phyloP scores from a whole-genome alignment of 257 asterid genomes.

The Orobanche coerulescens region DNA sequence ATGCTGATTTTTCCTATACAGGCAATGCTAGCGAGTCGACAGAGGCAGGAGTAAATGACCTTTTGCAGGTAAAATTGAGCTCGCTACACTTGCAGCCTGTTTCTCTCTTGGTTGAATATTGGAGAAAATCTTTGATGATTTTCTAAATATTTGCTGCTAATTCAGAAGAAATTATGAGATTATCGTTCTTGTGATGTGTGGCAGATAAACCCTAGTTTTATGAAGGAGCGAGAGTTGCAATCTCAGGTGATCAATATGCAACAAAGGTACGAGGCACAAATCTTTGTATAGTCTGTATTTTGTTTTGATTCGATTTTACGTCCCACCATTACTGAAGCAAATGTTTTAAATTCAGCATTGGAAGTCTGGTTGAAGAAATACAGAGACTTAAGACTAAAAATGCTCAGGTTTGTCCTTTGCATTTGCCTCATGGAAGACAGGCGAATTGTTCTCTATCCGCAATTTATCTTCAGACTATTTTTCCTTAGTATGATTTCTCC shows the following conservation, averaged over 20 bases:
- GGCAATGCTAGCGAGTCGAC: conserved; percentile 44
- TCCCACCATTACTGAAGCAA: conserved; percentile 19
- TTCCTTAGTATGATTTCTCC: neutral
- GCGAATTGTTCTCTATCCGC: too few relatives aligned
- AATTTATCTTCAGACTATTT: neutral
- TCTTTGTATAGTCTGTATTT: neutral
- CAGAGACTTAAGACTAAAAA: conserved; percentile 69
- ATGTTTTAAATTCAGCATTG: conserved; percentile 50
- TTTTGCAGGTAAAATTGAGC: conserved; percentile 45
- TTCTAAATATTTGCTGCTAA: neutral
- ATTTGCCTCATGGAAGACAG: neutral
- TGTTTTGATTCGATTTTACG: neutral
- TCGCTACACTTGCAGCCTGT: neutral
- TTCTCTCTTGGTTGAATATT: neutral
- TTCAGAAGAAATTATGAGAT: neutral
- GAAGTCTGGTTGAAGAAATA: conserved; percentile 76
- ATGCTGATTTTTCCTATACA: conserved; percentile 26
- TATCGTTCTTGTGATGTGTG: conserved; percentile 6
- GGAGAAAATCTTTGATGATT: neutral
- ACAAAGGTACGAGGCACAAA: conserved; percentile 54
- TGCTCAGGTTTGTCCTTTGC: conserved; percentile 44
- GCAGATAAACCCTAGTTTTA: conserved; percentile 38
- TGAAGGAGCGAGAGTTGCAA: conserved; percentile 70
- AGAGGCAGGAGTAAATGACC: conserved; percentile 54
- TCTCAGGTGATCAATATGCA: conserved; percentile 79